These are phyloP conservation scores for Lathyrus sativus DNA, from an alignment of 306 rosid species.

Conservation along the genomic window DNA sequence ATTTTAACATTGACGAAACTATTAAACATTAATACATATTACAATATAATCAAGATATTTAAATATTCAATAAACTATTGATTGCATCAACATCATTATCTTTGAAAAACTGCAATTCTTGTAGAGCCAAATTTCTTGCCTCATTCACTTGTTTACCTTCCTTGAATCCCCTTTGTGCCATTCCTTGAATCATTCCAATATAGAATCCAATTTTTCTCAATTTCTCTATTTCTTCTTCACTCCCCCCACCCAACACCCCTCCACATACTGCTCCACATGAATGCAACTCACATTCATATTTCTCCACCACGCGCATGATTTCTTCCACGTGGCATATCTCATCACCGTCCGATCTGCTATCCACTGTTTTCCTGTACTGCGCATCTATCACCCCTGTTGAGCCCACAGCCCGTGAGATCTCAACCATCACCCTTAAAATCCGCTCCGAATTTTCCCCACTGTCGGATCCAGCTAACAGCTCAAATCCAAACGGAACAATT, in stretches of 20 bases:
- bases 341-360: neutral
- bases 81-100: constrained; percentile 40
- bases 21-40: no score
- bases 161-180: constrained; percentile 30
- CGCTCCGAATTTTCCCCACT: constrained; percentile 42
- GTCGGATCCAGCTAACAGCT: constrained; percentile 45
- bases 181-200: constrained; percentile 52
- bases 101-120: constrained; percentile 47
- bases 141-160: constrained; percentile 15
- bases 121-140: constrained; percentile 46
- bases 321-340: constrained; percentile 5
- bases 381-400: constrained; percentile 53
- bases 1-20: no score
- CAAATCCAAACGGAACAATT: constrained; percentile 55
- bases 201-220: constrained; percentile 53
- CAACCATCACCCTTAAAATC: constrained; percentile 51
- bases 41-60: neutral
- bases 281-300: constrained; percentile 62
- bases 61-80: constrained; percentile 44
- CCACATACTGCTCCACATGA: constrained; percentile 78
- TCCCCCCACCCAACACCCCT: constrained; percentile 68
- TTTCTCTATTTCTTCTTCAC: constrained; percentile 55
- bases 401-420: constrained; percentile 64
- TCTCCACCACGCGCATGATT: constrained; percentile 29
- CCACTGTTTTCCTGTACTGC: constrained; percentile 25